These are phyloP conservation scores for Melanogaster broomeanus DNA, from an alignment of 768 basidiomycete species.

Conservation along the genomic window DNA sequence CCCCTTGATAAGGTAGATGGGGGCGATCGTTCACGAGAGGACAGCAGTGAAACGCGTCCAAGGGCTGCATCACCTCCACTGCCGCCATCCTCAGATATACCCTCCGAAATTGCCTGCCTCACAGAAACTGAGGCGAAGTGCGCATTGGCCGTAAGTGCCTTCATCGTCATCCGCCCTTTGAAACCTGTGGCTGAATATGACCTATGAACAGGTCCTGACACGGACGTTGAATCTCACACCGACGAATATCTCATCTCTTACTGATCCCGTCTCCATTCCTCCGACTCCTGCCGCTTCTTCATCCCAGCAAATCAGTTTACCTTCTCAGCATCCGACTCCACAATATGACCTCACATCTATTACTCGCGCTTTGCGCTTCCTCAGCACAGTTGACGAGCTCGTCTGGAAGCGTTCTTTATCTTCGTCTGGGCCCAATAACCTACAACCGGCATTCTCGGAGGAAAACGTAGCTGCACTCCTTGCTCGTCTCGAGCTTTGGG, in stretches of 20 bases:
- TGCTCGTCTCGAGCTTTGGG: constrained; percentile 31
- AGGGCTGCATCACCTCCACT: background rate
- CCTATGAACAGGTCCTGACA: constrained; percentile 9
- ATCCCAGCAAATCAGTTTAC: background rate
- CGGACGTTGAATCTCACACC: constrained; percentile 15
- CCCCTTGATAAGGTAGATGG: background rate
- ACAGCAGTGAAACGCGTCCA: background rate
- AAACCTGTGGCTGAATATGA: background rate
- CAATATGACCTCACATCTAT: constrained; percentile 23
- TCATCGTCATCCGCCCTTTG: background rate
- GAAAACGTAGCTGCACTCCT: constrained; percentile 25
- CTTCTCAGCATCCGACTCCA: background rate
- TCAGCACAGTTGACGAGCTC: constrained; percentile 27
- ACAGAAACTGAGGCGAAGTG: constrained; percentile 26
- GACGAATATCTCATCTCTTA: background rate
- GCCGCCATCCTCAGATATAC: constrained; percentile 1
- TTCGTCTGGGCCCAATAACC: constrained; percentile 6
- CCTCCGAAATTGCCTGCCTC: constrained; percentile 15
- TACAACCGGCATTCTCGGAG: constrained; percentile 21
- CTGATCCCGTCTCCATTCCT: background rate
- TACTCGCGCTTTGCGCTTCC: constrained; percentile 23
- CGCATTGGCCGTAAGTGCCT: constrained; percentile 19
- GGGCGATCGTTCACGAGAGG: background rate
- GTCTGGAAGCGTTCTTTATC: constrained; percentile 26
- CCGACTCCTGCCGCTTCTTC: background rate